These are phyloP conservation scores for Cladophialophora immunda DNA, from an alignment of 2,329 filamentous ascomycete genomes.

Conservation along the genomic window DNA sequence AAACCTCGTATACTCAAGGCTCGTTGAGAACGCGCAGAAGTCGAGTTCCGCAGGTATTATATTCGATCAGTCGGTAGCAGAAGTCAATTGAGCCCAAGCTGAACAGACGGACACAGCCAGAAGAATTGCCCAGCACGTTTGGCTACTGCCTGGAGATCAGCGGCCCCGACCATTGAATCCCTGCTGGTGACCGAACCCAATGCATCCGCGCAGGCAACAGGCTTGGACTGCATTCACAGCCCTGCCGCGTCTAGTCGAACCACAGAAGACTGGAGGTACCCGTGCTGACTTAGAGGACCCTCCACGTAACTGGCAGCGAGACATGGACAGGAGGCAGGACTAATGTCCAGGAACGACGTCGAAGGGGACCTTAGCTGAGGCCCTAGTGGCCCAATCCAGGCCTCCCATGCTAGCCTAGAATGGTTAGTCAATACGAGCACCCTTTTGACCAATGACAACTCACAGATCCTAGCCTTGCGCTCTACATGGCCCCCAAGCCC, in stretches of 20 bases:
- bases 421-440: constrained; percentile 19
- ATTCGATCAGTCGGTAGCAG: not conserved
- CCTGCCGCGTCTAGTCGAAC: not conserved
- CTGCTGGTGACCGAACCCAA: not conserved
- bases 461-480: not conserved
- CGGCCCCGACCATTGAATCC: not conserved
- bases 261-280: not conserved
- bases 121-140: not conserved
- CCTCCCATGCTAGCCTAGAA: constrained; percentile 7
- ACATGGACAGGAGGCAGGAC: not conserved
- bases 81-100: not conserved
- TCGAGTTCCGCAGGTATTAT: not conserved
- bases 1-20: not conserved
- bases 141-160: constrained; percentile 16
- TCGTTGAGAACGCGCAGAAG: not conserved
- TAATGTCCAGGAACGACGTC: not conserved
- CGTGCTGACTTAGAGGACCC: not conserved
- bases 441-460: not conserved
- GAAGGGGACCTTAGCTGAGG: not conserved
- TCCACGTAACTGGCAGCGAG: not conserved
- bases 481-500: not conserved
- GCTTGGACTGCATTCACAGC: not conserved
- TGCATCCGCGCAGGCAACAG: not conserved
- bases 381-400: constrained; percentile 11
- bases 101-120: not conserved